These are phyloP conservation scores for Blepharisma undulans DNA, from an alignment of 169 alveolate genomes.

Conservation along the genomic window DNA sequence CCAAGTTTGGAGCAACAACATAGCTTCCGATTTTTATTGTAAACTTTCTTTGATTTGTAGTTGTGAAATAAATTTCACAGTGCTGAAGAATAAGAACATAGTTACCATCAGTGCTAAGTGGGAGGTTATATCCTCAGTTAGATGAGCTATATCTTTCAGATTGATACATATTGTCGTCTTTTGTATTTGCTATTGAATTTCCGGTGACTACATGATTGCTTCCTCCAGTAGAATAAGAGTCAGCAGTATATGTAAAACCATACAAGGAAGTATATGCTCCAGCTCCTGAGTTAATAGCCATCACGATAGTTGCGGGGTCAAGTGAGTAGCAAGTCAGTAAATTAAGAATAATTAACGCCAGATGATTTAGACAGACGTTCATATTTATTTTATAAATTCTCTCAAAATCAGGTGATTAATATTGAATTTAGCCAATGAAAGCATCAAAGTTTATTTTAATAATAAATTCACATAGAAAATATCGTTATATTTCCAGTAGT, in stretches of 20 bases:
- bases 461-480: no score
- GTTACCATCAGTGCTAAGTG: neutral
- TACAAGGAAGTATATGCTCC: neutral
- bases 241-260: neutral
- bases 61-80: neutral
- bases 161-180: neutral
- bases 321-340: neutral
- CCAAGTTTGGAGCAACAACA: neutral
- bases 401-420: neutral
- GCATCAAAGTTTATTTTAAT: neutral
- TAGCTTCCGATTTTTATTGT: neutral
- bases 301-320: neutral
- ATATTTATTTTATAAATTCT: neutral
- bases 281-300: neutral
- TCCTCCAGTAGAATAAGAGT: neutral
- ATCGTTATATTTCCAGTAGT: neutral
- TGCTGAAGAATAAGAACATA: neutral
- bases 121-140: neutral
- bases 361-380: neutral
- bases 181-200: neutral
- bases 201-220: neutral
- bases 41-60: neutral
- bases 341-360: neutral
- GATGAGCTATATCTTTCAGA: neutral
- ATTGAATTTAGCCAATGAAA: no score